Evolutionary conservation across 306 rosid genomes (phyloP).

Genomic region (Vigna radiata): DNA sequence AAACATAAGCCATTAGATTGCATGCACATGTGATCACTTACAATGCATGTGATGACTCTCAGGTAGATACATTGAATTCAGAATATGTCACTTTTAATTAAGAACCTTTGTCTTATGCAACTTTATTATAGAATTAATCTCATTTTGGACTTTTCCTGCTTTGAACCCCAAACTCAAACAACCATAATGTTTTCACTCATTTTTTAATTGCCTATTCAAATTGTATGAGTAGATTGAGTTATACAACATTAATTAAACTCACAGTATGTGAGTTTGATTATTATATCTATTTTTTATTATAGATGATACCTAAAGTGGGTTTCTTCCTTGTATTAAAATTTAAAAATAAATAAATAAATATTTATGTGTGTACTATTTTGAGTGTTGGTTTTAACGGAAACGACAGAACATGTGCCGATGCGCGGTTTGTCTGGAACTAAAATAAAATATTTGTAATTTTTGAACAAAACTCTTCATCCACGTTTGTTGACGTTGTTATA

Average conservation of each 20-base stretch:
- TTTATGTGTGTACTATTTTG: background rate
- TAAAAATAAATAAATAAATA: background rate
- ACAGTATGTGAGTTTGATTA: background rate
- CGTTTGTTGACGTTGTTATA: background rate
- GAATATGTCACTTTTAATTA: slow-evolving; percentile 7
- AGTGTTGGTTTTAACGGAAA: background rate
- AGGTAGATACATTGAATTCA: slow-evolving; percentile 12
- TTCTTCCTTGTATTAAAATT: background rate
- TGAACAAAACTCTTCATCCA: slow-evolving; percentile 19
- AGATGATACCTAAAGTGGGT: background rate
- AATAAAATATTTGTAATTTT: background rate
- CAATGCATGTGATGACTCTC: slow-evolving; percentile 14
- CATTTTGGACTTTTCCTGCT: background rate
- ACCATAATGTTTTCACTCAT: background rate
- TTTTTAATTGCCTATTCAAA: background rate
- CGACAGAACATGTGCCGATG: slow-evolving; percentile 19
- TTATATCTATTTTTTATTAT: background rate
- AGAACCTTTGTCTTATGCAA: background rate
- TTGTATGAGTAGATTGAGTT: too few relatives aligned
- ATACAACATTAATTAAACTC: too few relatives aligned
- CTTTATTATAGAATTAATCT: background rate
- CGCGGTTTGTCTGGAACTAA: slow-evolving; percentile 6
- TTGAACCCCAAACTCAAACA: background rate
- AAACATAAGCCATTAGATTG: background rate
- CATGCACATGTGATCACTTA: slow-evolving; percentile 11